Base-by-base conservation (phyloP, 805 yeast species). In the Ascoidea asiatica region DNA sequence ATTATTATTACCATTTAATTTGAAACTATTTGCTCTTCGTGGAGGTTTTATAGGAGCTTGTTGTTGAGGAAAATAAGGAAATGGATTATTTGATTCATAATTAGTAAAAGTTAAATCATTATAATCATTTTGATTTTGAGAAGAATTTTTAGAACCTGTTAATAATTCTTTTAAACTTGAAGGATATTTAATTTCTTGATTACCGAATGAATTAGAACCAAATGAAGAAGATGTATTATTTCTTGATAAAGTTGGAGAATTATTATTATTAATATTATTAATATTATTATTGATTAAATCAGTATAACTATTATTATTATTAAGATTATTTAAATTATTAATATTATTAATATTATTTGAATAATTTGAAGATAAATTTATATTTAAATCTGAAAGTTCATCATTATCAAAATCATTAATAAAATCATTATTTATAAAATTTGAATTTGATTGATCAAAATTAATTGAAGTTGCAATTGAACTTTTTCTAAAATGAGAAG, bases 361-460 rank as follows among this genome's bases (percentile, higher is more conserved):
- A 20, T n/a, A 18, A 39, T 22, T 39, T 20, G 21, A 17, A 19
- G 4, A 4, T 3, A n/a, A 17, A 21, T 23, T 36, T 7, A 35
- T 21, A 5, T 5, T 39, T n/a, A 13, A 4, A 33, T 33, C 33
- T 20, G 15, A 35, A 21, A 21, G 20, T 6, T 29, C 45, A 15
- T 19, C 29, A 17, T 8, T 19, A 3, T 29, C 6, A n/a, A n/a
- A n/a, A 29, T 29, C 35, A 8, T 11, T 29, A 11, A 29, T 37
- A 38, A 54, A 48, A 40, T 54, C 56, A n/a, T n/a, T n/a, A n/a
- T n/a, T n/a, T n/a, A n/a, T n/a, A n/a, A n/a, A n/a, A n/a, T n/a
- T n/a, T n/a, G n/a, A n/a, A 5, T 44, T 42, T 54, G 56, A 48
- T 8, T 54, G 54, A 37, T 46, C 43, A 42, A 53, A 44, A 40